Conservation (phyloP, 192 early-diverging fungal species). For the Gigaspora rosea region DNA sequence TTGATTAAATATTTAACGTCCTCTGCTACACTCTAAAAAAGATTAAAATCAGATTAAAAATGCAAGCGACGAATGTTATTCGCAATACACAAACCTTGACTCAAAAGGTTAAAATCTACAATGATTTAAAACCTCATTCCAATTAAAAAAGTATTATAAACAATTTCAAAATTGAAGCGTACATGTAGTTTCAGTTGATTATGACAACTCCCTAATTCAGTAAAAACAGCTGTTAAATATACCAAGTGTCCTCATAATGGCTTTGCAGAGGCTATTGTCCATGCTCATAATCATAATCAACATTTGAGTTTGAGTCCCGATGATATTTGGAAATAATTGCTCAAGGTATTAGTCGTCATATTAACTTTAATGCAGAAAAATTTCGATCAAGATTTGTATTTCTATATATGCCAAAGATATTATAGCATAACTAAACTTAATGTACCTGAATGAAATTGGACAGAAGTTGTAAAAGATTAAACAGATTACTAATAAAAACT, state of each 20-base stretch:
- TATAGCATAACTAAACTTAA: no score
- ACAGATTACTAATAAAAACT: no score
- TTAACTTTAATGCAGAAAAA: not conserved
- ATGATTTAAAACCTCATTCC: not conserved
- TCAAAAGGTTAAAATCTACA: not conserved
- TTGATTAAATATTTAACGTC: no score
- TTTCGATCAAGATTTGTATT: not conserved
- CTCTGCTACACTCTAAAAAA: no score
- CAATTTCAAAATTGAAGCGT: not conserved
- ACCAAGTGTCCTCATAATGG: not conserved
- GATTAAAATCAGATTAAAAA: not conserved
- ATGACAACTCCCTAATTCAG: not conserved
- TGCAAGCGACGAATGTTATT: not conserved
- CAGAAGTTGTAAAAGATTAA: no score
- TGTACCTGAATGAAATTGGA: no score
- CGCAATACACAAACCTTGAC: not conserved
- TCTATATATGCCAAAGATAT: no score
- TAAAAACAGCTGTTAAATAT: not conserved
- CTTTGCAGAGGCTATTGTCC: not conserved
- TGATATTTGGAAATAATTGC: not conserved
- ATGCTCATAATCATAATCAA: not conserved
- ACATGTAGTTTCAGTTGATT: not conserved
- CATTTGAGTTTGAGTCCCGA: not conserved
- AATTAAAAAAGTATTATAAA: not conserved
- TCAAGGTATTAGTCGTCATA: not conserved